Conservation (phyloP, 176 grass and related monocot genomes). For the Oryza longistaminata region DNA sequence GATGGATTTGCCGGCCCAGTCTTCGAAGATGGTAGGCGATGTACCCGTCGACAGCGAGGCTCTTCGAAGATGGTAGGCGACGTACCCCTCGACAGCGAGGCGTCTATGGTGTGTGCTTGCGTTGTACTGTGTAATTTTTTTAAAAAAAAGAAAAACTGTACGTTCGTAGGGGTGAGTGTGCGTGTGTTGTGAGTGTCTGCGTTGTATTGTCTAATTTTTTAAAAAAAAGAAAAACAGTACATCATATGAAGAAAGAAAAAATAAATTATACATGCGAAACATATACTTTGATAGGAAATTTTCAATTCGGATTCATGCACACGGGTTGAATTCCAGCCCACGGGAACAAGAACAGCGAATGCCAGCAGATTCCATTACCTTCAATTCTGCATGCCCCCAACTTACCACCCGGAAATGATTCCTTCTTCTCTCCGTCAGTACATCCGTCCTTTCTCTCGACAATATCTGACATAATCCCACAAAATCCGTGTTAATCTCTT, state of each 20-base stretch:
- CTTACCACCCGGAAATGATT: constrained; percentile 18
- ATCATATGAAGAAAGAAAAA: background rate
- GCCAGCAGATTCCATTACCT: background rate
- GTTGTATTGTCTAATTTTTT: no score
- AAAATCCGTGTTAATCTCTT: constrained; percentile 23
- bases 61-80: no score
- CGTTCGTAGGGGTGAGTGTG: no score
- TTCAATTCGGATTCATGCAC: constrained; percentile 3
- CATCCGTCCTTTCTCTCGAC: background rate
- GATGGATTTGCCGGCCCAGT: no score
- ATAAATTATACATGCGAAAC: background rate
- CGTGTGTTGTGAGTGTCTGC: no score
- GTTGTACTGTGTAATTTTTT: no score
- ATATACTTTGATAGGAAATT: background rate
- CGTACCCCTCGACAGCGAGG: no score
- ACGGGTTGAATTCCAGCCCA: constrained; percentile 12
- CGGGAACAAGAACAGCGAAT: constrained; percentile 11
- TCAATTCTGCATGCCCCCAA: background rate
- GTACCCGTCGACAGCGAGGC: no score
- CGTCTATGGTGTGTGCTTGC: no score
- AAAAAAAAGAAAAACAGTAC: no score
- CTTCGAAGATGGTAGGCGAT: no score
- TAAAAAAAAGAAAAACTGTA: no score
- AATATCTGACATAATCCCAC: constrained; percentile 51
- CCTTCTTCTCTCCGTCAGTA: background rate